A percentile compares a stretch with the other conserved stretches of the same genome.
Conservation (phyloP, 2,329 filamentous ascomycete species). For the Colletotrichum sp. region DNA sequence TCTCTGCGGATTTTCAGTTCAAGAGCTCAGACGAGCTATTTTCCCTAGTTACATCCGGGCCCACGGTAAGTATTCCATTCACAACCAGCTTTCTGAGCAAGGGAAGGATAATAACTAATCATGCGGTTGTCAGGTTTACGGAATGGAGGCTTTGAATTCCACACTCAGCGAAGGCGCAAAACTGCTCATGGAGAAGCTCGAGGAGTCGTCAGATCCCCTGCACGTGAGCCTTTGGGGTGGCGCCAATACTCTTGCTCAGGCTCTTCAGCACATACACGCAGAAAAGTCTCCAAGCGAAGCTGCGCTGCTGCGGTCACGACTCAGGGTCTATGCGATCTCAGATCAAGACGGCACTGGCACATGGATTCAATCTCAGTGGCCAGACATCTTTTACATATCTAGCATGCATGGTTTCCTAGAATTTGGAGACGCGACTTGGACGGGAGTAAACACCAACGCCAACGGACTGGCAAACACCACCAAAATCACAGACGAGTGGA, state of each 20-base stretch:
- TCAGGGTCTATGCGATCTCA: slow-evolving; percentile 61
- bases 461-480: slow-evolving; percentile 48
- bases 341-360: slow-evolving; percentile 63
- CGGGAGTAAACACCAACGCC: slow-evolving; percentile 50
- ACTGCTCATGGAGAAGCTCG: slow-evolving; percentile 40
- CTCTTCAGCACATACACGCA: slow-evolving; percentile 36
- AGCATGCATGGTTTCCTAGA: slow-evolving; percentile 61
- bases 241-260: slow-evolving; percentile 56
- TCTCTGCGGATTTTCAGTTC: background rate
- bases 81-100: background rate
- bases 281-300: slow-evolving; percentile 37
- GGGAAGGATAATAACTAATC: background rate
- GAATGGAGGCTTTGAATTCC: slow-evolving; percentile 34
- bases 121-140: slow-evolving; percentile 30
- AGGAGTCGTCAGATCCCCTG: slow-evolving; percentile 38
- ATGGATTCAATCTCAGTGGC: slow-evolving; percentile 60
- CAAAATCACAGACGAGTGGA: slow-evolving; percentile 52
- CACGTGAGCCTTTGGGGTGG: slow-evolving; percentile 61
- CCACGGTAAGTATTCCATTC: background rate
- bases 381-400: slow-evolving; percentile 60
- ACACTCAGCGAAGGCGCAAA: slow-evolving; percentile 43
- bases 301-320: slow-evolving; percentile 39
- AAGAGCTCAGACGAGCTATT: background rate
- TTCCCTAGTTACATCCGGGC: background rate
- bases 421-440: slow-evolving; percentile 60